phyloP scores from a whole-genome alignment of 106 monocot species.

The Amphibolis antarctica region DNA sequence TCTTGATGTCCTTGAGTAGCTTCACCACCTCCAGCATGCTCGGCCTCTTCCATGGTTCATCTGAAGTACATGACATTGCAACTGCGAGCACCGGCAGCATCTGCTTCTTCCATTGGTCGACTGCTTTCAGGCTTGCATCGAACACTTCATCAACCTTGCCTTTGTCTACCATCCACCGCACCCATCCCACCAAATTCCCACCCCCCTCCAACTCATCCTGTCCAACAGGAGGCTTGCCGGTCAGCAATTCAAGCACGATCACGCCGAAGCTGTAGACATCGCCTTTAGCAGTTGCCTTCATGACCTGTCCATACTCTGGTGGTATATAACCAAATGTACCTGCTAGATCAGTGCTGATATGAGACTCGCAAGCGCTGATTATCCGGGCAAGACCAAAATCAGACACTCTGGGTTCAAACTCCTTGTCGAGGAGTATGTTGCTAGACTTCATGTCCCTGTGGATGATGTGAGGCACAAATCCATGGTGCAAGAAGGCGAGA shows the following conservation, averaged over 20 bases:
- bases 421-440: slow-evolving; percentile 70
- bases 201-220: slow-evolving; percentile 64
- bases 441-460: slow-evolving; percentile 95
- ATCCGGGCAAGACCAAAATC: slow-evolving; percentile 86
- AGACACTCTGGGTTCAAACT: slow-evolving; percentile 69
- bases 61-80: slow-evolving; percentile 56
- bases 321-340: slow-evolving; percentile 91
- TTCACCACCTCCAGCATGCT: slow-evolving; percentile 78
- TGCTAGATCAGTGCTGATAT: slow-evolving; percentile 80
- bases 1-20: slow-evolving; percentile 44
- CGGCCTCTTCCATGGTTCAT: slow-evolving; percentile 81
- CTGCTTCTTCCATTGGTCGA: slow-evolving; percentile 38
- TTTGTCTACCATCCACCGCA: slow-evolving; percentile 43
- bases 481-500: slow-evolving; percentile 79
- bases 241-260: slow-evolving; percentile 72
- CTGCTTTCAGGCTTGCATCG: slow-evolving; percentile 31
- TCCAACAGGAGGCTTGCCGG: slow-evolving; percentile 59
- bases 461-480: slow-evolving; percentile 83
- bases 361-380: slow-evolving; percentile 78
- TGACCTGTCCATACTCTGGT: slow-evolving; percentile 71
- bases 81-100: slow-evolving; percentile 53
- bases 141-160: slow-evolving; percentile 49
- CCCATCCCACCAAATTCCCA: slow-evolving; percentile 75
- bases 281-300: slow-evolving; percentile 71
- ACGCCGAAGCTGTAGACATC: slow-evolving; percentile 97